Conservation (phyloP, 2,329 filamentous ascomycete genomes). For the Talaromyces sp. region DNA sequence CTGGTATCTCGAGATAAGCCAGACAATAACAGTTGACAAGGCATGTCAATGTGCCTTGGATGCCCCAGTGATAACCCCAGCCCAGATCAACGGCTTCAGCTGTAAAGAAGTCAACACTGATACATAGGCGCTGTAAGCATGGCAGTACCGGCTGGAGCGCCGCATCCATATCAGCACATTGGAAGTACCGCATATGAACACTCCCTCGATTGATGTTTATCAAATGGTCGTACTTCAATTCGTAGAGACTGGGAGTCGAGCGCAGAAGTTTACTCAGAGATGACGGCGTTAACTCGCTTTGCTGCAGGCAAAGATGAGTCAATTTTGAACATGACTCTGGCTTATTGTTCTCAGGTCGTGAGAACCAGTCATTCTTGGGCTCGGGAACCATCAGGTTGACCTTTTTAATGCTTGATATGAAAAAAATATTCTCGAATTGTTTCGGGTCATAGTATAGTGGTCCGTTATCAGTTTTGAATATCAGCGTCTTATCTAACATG, state of each 20-base stretch:
- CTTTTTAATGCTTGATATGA: not conserved
- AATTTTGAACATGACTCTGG: not conserved
- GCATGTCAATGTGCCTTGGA: not conserved
- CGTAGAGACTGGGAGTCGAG: not conserved
- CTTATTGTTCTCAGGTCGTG: not conserved
- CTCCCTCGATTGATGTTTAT: not conserved
- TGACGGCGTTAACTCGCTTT: not conserved
- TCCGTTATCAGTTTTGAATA: not conserved
- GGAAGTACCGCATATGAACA: not conserved
- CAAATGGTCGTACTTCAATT: not conserved
- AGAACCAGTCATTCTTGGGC: not conserved
- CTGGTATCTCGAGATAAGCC: not conserved
- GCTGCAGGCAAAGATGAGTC: not conserved
- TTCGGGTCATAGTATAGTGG: not conserved
- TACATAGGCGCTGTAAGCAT: not conserved
- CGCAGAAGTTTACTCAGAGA: not conserved
- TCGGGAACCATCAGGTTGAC: not conserved
- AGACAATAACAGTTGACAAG: not conserved
- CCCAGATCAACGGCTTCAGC: not conserved
- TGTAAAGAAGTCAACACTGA: not conserved
- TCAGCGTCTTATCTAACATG: not conserved
- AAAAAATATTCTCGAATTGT: not conserved
- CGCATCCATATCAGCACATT: not conserved
- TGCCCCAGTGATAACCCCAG: not conserved
- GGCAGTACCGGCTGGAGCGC: not conserved